Percentiles rank a stretch among this genome's conserved stretches.
phyloP scores from a whole-genome alignment of 768 basidiomycete species.

The Sporobolomyces phaffii region DNA sequence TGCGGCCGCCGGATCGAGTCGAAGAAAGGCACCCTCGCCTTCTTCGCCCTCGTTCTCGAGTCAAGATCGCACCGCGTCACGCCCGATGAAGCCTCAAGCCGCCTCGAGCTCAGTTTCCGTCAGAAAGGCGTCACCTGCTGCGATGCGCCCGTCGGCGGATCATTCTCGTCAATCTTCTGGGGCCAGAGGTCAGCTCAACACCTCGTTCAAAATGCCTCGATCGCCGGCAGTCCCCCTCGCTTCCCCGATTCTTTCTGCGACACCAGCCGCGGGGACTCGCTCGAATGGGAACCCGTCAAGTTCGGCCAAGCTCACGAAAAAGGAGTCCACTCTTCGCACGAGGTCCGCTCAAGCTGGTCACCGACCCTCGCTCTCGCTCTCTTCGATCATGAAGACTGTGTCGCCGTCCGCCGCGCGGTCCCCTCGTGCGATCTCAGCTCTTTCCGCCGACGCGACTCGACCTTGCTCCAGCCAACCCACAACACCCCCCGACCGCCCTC shows the following conservation, averaged over 20 bases:
- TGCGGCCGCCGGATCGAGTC: not conserved
- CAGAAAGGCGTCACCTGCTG: too few species aligned
- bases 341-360: not conserved
- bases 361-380: constrained; percentile 31
- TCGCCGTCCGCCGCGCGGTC: too few species aligned
- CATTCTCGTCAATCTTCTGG: not conserved
- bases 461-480: too few species aligned
- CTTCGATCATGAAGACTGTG: constrained; percentile 13
- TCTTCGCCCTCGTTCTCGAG: constrained; percentile 17
- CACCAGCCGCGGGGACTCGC: too few species aligned
- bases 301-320: not conserved
- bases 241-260: too few species aligned
- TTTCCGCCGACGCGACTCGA: too few species aligned
- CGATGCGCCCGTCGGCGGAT: too few species aligned
- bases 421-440: too few species aligned
- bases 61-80: constrained; percentile 9
- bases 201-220: constrained; percentile 20
- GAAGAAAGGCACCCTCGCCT: not conserved
- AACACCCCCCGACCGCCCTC: not conserved
- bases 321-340: not conserved
- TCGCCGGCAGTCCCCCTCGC: not conserved
- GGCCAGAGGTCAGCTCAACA: constrained; percentile 14
- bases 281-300: not conserved
- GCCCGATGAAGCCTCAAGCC: not conserved
- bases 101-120: too few species aligned